Conservation (phyloP, 192 early-diverging fungal species). For the Obelidium mucronatum region DNA sequence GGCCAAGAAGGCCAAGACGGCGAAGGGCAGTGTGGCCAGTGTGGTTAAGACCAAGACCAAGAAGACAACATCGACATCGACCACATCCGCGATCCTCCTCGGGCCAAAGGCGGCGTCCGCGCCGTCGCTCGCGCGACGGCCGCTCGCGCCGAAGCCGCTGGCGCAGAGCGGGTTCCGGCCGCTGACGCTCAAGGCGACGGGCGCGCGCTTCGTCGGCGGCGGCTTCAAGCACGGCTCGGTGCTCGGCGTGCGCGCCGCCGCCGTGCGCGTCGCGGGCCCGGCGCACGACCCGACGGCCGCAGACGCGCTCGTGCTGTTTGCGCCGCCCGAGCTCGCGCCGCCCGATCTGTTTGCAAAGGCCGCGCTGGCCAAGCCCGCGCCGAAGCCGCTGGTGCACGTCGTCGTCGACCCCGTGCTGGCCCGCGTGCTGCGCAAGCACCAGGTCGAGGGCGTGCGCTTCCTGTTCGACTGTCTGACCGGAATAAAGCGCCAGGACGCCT, state of each 20-base stretch:
- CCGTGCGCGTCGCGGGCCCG: conserved; percentile 48
- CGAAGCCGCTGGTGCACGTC: conserved; percentile 38
- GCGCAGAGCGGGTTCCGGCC: conserved; percentile 5
- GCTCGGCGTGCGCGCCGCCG: conserved; percentile 30
- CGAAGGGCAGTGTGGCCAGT: too few relatives aligned
- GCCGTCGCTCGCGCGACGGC: neutral
- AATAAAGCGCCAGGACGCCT: conserved; percentile 70
- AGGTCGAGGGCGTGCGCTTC: conserved; percentile 96
- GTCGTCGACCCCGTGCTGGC: conserved; percentile 84
- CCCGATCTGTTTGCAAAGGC: conserved; percentile 45
- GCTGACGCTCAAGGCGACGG: conserved; percentile 21
- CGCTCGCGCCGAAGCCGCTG: neutral
- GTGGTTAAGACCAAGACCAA: neutral
- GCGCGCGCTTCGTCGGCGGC: conserved; percentile 10
- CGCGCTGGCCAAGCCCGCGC: conserved; percentile 20
- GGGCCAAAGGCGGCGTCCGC: neutral
- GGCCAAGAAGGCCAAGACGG: too few relatives aligned
- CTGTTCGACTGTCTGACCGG: conserved; percentile 91
- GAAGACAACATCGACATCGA: neutral
- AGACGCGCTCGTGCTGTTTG: conserved; percentile 85
- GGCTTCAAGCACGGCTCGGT: conserved; percentile 38
- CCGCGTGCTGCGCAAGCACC: conserved; percentile 90
- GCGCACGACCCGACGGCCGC: conserved; percentile 85
- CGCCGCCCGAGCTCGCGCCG: conserved; percentile 63
- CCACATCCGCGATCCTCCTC: neutral